These are phyloP conservation scores for Elsinoe batatas DNA, from an alignment of 2,329 filamentous ascomycete species.

Conservation along the genomic window DNA sequence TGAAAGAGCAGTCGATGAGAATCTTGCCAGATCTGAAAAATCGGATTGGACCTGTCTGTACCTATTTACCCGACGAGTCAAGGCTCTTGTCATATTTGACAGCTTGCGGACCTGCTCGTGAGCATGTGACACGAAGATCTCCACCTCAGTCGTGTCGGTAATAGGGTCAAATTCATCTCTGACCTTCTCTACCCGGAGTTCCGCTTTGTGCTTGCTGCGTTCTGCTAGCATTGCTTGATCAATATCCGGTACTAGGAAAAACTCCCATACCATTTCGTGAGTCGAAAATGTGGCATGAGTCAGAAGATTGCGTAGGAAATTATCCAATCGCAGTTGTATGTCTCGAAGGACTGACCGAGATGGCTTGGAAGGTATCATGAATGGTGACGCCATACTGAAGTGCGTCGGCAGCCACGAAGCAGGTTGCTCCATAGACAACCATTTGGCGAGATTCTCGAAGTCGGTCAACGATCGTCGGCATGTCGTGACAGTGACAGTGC, in stretches of 20 bases:
- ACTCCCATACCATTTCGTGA: constrained; percentile 98
- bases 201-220: constrained; percentile 76
- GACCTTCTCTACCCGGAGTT: constrained; percentile 71
- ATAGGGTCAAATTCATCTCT: constrained; percentile 82
- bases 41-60: constrained; percentile 57
- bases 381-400: constrained; percentile 69
- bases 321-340: constrained; percentile 75
- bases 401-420: constrained; percentile 88
- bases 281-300: constrained; percentile 86
- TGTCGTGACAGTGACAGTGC: constrained; percentile 87
- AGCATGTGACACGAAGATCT: constrained; percentile 85
- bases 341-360: constrained; percentile 80
- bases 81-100: constrained; percentile 70
- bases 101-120: constrained; percentile 80
- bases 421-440: constrained; percentile 79
- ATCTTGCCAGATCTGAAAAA: constrained; percentile 54
- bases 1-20: constrained; percentile 42
- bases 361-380: constrained; percentile 86
- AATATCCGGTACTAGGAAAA: constrained; percentile 92
- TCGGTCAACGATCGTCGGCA: constrained; percentile 79
- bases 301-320: constrained; percentile 77
- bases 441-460: constrained; percentile 80
- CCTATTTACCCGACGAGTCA: constrained; percentile 69
- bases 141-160: constrained; percentile 70
- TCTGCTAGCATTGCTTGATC: constrained; percentile 84